phyloP scores from a whole-genome alignment of 805 yeast species.

The Alloascoidea hylecoeti region DNA sequence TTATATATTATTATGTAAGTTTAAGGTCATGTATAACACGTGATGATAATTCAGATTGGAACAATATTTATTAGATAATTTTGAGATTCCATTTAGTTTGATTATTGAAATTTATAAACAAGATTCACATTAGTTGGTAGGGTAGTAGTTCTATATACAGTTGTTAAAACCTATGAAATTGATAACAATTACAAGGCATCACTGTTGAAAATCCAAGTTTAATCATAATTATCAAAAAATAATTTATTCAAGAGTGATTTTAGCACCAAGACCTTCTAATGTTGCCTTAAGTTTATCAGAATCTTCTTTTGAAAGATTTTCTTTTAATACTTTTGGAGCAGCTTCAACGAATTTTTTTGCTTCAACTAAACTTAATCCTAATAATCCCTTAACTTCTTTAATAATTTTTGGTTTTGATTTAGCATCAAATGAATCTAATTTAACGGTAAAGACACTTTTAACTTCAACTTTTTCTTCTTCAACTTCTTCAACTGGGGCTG shows the following conservation, averaged over 20 bases:
- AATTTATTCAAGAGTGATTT: conserved; percentile 71
- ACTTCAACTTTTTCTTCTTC: conserved; percentile 72
- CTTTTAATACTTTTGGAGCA: conserved; percentile 94
- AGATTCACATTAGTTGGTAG: too few relatives aligned
- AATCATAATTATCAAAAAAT: too few relatives aligned
- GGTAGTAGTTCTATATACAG: too few relatives aligned
- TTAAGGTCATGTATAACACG: too few relatives aligned
- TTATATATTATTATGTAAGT: too few relatives aligned
- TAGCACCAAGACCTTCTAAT: conserved; percentile 91
- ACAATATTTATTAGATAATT: too few relatives aligned
- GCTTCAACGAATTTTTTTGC: conserved; percentile 96
- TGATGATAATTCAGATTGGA: too few relatives aligned
- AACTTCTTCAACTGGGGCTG: conserved; percentile 61
- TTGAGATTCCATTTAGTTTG: too few relatives aligned
- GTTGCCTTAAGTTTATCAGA: conserved; percentile 93
- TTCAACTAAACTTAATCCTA: conserved; percentile 89
- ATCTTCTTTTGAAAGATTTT: conserved; percentile 92
- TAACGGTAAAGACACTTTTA: conserved; percentile 83
- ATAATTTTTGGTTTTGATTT: conserved; percentile 95
- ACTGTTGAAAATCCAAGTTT: too few relatives aligned
- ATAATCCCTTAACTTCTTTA: conserved; percentile 86
- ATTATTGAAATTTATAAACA: too few relatives aligned
- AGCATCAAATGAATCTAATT: conserved; percentile 88
- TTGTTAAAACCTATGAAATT: too few relatives aligned
- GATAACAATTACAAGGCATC: too few relatives aligned